Evolutionary conservation across 176 grass and related monocot genomes (phyloP).

Genomic region (Otatea glauca): DNA sequence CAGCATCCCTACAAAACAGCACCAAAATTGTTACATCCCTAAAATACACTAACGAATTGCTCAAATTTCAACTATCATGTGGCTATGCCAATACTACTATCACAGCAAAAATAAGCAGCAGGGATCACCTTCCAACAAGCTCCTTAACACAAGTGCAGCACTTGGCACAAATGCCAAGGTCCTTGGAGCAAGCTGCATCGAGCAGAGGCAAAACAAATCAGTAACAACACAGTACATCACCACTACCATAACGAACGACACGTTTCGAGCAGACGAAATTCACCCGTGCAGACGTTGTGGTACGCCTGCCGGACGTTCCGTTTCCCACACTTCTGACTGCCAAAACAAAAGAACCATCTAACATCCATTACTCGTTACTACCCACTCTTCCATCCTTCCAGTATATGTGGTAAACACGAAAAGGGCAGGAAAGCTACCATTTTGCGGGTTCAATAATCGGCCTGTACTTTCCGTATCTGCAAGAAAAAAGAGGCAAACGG

Average conservation of each 20-base stretch:
- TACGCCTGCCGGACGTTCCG: constrained; percentile 78
- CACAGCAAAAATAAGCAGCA: constrained; percentile 23
- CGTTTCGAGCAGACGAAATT: background rate
- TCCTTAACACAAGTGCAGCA: constrained; percentile 57
- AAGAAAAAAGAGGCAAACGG: constrained; percentile 32
- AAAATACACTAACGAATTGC: constrained; percentile 11
- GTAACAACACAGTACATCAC: constrained; percentile 1
- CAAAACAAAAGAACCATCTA: constrained; percentile 34
- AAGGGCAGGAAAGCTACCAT: constrained; percentile 55
- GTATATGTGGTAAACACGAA: background rate
- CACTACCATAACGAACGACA: background rate
- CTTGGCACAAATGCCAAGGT: constrained; percentile 79
- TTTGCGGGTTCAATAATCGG: constrained; percentile 72
- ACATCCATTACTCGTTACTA: background rate
- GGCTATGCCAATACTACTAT: background rate
- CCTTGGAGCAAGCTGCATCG: constrained; percentile 78
- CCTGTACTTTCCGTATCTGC: constrained; percentile 95
- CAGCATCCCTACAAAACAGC: constrained; percentile 42
- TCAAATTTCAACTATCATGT: background rate
- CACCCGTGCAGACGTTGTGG: constrained; percentile 85
- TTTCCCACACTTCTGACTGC: constrained; percentile 87
- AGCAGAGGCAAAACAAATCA: background rate
- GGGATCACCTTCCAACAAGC: constrained; percentile 76
- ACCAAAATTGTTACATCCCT: background rate
- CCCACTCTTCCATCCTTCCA: background rate